Conservation (phyloP, 208 protist species). For the Trypanosoma cruzi region DNA sequence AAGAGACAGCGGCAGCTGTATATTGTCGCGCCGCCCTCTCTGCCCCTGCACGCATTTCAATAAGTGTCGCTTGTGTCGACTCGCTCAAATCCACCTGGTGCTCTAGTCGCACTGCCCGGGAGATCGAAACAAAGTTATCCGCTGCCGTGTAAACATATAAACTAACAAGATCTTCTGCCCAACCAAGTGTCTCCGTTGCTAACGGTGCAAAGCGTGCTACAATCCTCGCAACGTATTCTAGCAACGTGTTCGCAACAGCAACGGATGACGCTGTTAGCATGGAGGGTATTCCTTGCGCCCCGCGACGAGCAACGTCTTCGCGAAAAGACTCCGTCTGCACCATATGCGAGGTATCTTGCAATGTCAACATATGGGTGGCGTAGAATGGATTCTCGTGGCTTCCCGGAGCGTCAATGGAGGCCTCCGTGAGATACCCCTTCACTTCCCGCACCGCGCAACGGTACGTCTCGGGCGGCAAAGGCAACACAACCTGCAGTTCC, state of each 20-base stretch:
- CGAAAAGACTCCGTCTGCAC: constrained; percentile 63
- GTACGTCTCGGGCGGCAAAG: constrained; percentile 57
- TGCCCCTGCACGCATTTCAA: constrained; percentile 46
- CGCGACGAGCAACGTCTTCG: constrained; percentile 32
- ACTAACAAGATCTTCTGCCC: constrained; percentile 68
- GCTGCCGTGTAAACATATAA: constrained; percentile 82
- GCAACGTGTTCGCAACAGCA: constrained; percentile 56
- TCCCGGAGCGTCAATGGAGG: constrained; percentile 23
- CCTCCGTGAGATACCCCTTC: constrained; percentile 56
- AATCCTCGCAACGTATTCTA: constrained; percentile 79
- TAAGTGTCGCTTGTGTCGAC: constrained; percentile 42
- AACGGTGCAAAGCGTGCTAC: constrained; percentile 77
- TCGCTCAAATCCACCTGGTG: constrained; percentile 71
- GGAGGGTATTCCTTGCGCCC: constrained; percentile 36
- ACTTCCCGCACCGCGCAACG: constrained; percentile 51
- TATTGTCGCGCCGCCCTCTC: constrained; percentile 43
- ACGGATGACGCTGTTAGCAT: constrained; percentile 61
- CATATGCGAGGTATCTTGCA: constrained; percentile 58
- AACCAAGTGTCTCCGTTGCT: constrained; percentile 63
- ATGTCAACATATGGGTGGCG: constrained; percentile 50
- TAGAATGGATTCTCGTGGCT: constrained; percentile 82
- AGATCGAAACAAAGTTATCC: constrained; percentile 89
- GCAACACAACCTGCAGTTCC: constrained; percentile 63
- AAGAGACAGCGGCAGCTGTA: not conserved
- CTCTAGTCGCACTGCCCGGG: constrained; percentile 66